These are phyloP conservation scores for Rugiboletus extremiorientalis DNA, from an alignment of 1,284 basidiomycete genomes.

Conservation along the genomic window DNA sequence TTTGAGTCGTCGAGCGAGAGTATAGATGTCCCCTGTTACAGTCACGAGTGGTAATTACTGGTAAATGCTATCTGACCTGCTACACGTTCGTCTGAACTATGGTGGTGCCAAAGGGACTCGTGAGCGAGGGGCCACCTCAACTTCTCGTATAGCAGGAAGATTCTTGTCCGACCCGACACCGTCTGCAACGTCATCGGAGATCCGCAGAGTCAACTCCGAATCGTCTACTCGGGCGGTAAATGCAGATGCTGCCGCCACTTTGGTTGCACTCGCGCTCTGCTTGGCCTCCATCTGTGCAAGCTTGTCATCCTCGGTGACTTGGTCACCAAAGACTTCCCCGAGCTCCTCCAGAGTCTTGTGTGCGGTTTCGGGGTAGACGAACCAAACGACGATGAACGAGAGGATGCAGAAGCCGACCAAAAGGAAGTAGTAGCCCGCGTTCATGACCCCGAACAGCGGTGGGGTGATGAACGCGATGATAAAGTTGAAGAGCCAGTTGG, in stretches of 20 bases:
- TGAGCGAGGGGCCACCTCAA: constrained; percentile 15
- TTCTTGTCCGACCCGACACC: constrained; percentile 19
- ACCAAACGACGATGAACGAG: constrained; percentile 46
- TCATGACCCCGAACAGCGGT: constrained; percentile 44
- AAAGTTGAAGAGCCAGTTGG: constrained; percentile 60
- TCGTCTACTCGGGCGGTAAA: constrained; percentile 16
- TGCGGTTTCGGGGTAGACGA: constrained; percentile 48
- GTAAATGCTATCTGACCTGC: not conserved
- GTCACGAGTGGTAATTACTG: not conserved
- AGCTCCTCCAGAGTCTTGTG: constrained; percentile 50
- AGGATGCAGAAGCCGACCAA: constrained; percentile 45
- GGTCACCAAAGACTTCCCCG: constrained; percentile 48
- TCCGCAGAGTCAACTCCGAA: constrained; percentile 29
- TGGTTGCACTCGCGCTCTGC: constrained; percentile 14
- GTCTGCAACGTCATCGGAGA: constrained; percentile 18
- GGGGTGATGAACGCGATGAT: constrained; percentile 55
- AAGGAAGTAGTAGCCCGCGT: constrained; percentile 51
- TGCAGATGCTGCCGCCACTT: constrained; percentile 8
- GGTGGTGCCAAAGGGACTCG: constrained; percentile 4
- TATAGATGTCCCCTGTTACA: not conserved
- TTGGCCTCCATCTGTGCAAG: constrained; percentile 16
- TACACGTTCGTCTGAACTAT: not conserved
- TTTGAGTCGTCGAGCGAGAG: constrained; percentile 12
- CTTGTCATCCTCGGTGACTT: constrained; percentile 29
- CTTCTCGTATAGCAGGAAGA: constrained; percentile 12